Evolutionary conservation across 805 yeast genomes (phyloP).

Genomic region (Scheffersomyces stipitis): DNA sequence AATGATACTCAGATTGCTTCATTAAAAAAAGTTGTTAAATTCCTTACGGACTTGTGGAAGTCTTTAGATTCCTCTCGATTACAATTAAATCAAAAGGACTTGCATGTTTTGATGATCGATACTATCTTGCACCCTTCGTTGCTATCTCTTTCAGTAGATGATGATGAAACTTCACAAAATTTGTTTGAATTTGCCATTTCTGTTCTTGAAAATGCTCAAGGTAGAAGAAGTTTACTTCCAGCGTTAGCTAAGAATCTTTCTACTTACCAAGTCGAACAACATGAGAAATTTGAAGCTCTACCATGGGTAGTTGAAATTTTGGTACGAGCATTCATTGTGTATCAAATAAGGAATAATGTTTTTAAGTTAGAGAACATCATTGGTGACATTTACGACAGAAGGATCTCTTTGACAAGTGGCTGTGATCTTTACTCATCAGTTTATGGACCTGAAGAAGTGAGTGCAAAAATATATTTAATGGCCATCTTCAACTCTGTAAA

Average conservation of each 20-base stretch:
- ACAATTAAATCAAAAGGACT: slow-evolving; percentile 59
- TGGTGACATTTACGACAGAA: slow-evolving; percentile 50
- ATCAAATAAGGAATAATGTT: slow-evolving; percentile 55
- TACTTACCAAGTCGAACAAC: slow-evolving; percentile 37
- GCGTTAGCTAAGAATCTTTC: slow-evolving; percentile 48
- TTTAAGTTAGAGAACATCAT: slow-evolving; percentile 62
- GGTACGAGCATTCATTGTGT: slow-evolving; percentile 43
- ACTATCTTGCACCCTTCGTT: slow-evolving; percentile 44
- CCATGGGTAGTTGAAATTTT: slow-evolving; percentile 55
- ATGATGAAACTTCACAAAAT: slow-evolving; percentile 19
- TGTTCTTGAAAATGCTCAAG: slow-evolving; percentile 49
- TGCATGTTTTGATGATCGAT: slow-evolving; percentile 61
- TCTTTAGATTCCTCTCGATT: slow-evolving; percentile 58
- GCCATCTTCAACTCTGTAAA: slow-evolving; percentile 42
- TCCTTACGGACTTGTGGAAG: slow-evolving; percentile 54
- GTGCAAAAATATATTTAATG: slow-evolving; percentile 51
- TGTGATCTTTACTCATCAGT: slow-evolving; percentile 40
- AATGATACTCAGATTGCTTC: slow-evolving; percentile 2
- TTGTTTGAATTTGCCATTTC: slow-evolving; percentile 39
- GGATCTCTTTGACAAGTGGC: slow-evolving; percentile 24
- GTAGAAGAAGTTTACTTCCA: slow-evolving; percentile 72
- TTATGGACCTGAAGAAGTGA: slow-evolving; percentile 60
- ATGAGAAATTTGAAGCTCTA: slow-evolving; percentile 35
- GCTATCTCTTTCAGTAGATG: slow-evolving; percentile 33
- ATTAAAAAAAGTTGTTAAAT: slow-evolving; percentile 23